These are phyloP conservation scores for Fusarium mexicanum DNA, from an alignment of 2,329 filamentous ascomycete genomes.

Conservation along the genomic window DNA sequence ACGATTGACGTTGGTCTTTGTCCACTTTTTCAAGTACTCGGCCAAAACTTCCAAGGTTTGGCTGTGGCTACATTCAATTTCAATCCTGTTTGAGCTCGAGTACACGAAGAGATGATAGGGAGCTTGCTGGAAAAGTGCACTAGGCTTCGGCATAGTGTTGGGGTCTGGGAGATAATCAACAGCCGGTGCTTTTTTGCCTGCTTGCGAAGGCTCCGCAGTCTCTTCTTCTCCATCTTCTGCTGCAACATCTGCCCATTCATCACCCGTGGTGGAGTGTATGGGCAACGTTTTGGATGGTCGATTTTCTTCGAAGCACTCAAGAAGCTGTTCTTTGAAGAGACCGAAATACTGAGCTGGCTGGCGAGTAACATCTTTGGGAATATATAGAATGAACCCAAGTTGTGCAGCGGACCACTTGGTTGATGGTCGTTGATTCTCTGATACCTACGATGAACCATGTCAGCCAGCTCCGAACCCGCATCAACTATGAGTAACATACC, in stretches of 20 bases:
- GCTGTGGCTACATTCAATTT: slow-evolving; percentile 59
- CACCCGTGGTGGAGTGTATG: slow-evolving; percentile 42
- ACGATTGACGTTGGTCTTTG: slow-evolving; percentile 53
- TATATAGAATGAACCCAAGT: slow-evolving; percentile 50
- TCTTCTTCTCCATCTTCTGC: slow-evolving; percentile 40
- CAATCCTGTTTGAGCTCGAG: slow-evolving; percentile 44
- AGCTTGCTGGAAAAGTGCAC: slow-evolving; percentile 57
- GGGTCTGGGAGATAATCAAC: slow-evolving; percentile 53
- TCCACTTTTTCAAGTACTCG: slow-evolving; percentile 60
- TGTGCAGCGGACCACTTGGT: slow-evolving; percentile 52
- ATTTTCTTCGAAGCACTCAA: slow-evolving; percentile 49
- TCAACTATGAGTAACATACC: slow-evolving; percentile 38
- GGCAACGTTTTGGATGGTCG: slow-evolving; percentile 15
- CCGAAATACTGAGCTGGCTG: slow-evolving; percentile 48
- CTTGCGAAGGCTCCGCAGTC: neutral
- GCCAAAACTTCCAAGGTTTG: slow-evolving; percentile 56
- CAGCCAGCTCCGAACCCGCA: neutral
- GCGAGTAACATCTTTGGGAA: slow-evolving; percentile 48
- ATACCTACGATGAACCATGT: slow-evolving; percentile 16
- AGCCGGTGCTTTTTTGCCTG: neutral
- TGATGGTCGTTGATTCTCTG: slow-evolving; percentile 41
- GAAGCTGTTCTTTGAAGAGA: slow-evolving; percentile 49
- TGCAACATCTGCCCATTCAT: slow-evolving; percentile 58
- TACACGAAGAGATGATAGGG: slow-evolving; percentile 59
- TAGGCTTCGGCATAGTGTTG: slow-evolving; percentile 55